phyloP scores from a whole-genome alignment of 2,329 filamentous ascomycete species.

The Sporothrix brasiliensis region DNA sequence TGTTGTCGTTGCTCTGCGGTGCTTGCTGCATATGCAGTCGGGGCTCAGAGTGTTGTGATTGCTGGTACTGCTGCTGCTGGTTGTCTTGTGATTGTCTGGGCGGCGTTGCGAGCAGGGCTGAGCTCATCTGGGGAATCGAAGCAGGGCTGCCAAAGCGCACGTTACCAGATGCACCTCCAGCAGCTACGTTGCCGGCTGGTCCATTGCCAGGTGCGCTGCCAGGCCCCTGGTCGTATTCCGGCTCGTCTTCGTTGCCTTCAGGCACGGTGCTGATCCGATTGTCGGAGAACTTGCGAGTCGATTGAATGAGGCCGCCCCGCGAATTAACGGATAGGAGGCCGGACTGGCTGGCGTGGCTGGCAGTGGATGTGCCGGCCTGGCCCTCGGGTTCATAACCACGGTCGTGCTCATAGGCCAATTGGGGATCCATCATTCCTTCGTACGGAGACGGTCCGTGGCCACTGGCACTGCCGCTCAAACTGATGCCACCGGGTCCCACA shows the following conservation, averaged over 20 bases:
- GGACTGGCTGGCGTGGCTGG: constrained; percentile 72
- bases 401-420: constrained; percentile 67
- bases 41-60: constrained; percentile 20
- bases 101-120: constrained; percentile 50
- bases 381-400: constrained; percentile 83
- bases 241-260: constrained; percentile 78
- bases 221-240: constrained; percentile 51
- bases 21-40: constrained; percentile 29
- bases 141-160: constrained; percentile 21
- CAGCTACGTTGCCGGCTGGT: constrained; percentile 47
- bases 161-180: constrained; percentile 60
- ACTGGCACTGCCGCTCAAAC: constrained; percentile 42
- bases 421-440: constrained; percentile 67
- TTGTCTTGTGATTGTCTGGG: constrained; percentile 7
- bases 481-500: constrained; percentile 32
- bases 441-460: constrained; percentile 62
- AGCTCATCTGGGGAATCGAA: constrained; percentile 31
- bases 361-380: constrained; percentile 73
- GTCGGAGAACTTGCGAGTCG: constrained; percentile 62
- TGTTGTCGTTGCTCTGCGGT: constrained; percentile 72
- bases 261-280: constrained; percentile 88
- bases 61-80: constrained; percentile 22
- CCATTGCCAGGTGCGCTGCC: constrained; percentile 60
- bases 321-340: constrained; percentile 68
- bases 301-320: constrained; percentile 46